Conservation (phyloP, 306 rosid species). For the Hippophae tibetana region DNA sequence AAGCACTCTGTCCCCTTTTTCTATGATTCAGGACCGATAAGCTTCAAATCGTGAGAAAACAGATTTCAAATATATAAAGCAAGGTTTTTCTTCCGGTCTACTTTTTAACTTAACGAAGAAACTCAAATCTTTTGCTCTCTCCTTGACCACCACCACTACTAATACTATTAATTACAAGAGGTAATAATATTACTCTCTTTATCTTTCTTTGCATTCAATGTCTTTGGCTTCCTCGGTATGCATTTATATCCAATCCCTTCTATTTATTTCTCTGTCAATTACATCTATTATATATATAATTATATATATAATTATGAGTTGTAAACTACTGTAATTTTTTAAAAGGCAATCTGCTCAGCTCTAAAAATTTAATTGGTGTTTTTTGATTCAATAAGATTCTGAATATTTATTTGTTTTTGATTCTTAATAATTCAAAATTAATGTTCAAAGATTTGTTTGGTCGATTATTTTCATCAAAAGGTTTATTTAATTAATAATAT, state of each 20-base stretch:
- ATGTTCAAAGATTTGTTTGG: no score
- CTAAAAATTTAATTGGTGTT: no score
- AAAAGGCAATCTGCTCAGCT: no score
- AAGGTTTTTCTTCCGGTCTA: not conserved
- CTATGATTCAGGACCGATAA: constrained; percentile 9
- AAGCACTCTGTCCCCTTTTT: constrained; percentile 4
- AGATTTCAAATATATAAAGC: not conserved
- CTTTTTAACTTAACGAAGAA: constrained; percentile 4
- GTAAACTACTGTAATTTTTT: no score
- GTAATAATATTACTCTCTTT: constrained; percentile 25
- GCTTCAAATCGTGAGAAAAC: constrained; percentile 15
- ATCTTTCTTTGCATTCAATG: constrained; percentile 44
- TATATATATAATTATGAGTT: no score
- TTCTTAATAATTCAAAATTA: no score
- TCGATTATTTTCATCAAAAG: no score
- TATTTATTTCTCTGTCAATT: constrained; percentile 38
- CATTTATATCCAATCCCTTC: constrained; percentile 59
- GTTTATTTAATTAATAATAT: no score
- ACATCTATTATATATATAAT: constrained; percentile 22
- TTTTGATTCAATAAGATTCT: no score
- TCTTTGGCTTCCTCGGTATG: constrained; percentile 72
- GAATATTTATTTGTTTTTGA: no score
- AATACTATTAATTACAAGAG: constrained; percentile 18
- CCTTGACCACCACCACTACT: constrained; percentile 23
- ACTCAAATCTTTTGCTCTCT: constrained; percentile 51